phyloP scores from a whole-genome alignment of 176 grass and related monocot species.

The Olyra latifolia region DNA sequence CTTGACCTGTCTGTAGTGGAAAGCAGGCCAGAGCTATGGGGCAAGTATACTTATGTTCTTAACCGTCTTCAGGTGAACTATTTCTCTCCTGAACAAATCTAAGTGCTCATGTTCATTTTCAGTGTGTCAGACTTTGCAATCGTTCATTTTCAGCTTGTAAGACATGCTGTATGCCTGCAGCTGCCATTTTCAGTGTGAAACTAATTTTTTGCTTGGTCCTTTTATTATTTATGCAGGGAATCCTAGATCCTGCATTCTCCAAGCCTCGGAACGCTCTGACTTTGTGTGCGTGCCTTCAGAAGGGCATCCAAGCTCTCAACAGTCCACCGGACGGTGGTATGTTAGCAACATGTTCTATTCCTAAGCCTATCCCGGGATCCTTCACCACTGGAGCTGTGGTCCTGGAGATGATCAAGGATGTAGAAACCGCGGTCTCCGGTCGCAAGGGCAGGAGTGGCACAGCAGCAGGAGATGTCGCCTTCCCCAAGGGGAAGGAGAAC shows the following conservation, averaged over 20 bases:
- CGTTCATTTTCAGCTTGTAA: not conserved
- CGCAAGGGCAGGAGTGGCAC: conserved; percentile 94
- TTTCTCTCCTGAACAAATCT: not conserved
- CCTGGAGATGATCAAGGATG: conserved; percentile 83
- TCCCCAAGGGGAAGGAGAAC: conserved; percentile 99
- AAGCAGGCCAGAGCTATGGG: conserved; percentile 98
- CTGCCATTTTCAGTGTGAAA: not conserved
- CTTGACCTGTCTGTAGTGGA: conserved; percentile 84
- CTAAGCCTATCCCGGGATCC: conserved; percentile 36
- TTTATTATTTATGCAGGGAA: conserved; percentile 55
- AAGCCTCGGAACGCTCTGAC: conserved; percentile 53
- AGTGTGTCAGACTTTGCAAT: not conserved
- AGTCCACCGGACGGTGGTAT: conserved; percentile 14
- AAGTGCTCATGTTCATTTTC: not conserved
- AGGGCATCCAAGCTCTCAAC: conserved; percentile 39
- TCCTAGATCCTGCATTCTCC: conserved; percentile 86
- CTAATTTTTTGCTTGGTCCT: conserved; percentile 7
- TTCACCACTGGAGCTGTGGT: conserved; percentile 70
- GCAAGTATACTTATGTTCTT: conserved; percentile 98
- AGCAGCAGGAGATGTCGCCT: conserved; percentile 88
- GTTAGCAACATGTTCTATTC: not conserved
- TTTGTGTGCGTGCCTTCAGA: conserved; percentile 58
- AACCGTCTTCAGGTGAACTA: conserved; percentile 90
- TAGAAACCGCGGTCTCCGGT: conserved; percentile 67
- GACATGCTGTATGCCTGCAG: not conserved